These are phyloP conservation scores for Penicillium odoratum DNA, from an alignment of 495 filamentous ascomycete genomes.

Conservation along the genomic window DNA sequence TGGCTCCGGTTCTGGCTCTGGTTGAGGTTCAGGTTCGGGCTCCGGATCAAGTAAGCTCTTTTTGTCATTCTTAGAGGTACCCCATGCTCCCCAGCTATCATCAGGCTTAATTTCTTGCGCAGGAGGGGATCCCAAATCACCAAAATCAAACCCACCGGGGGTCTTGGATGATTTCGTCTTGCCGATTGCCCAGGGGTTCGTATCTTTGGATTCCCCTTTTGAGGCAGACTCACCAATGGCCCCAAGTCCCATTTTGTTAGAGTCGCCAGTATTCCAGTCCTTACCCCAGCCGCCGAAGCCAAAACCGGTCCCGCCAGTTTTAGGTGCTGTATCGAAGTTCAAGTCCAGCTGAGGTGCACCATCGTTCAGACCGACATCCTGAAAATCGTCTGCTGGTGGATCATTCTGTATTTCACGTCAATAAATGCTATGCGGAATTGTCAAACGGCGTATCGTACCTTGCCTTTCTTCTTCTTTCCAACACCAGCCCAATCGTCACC, in stretches of 20 bases:
- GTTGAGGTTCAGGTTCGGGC: conserved; percentile 23
- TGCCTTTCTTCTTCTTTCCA: conserved; percentile 52
- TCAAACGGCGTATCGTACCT: conserved; percentile 28
- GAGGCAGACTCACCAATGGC: conserved; percentile 31
- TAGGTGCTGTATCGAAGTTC: conserved; percentile 39
- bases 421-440: background rate
- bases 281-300: conserved; percentile 49
- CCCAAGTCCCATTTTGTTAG: conserved; percentile 33
- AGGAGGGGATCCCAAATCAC: conserved; percentile 37
- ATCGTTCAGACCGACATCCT: conserved; percentile 47
- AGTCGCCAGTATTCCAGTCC: conserved; percentile 39
- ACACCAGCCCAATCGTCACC: conserved; percentile 40
- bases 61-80: conserved; percentile 30
- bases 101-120: conserved; percentile 25
- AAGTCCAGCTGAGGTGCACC: conserved; percentile 47
- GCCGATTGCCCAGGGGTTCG: conserved; percentile 43
- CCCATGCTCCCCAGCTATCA: conserved; percentile 23
- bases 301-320: conserved; percentile 35
- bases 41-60: conserved; percentile 29
- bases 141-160: conserved; percentile 47
- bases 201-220: conserved; percentile 37
- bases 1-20: conserved; percentile 18
- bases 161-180: conserved; percentile 41
- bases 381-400: conserved; percentile 37
- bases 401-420: conserved; percentile 23